Evolutionary conservation across 73 alveolate species (phyloP).

Genomic region (Loxodes magnus): DNA sequence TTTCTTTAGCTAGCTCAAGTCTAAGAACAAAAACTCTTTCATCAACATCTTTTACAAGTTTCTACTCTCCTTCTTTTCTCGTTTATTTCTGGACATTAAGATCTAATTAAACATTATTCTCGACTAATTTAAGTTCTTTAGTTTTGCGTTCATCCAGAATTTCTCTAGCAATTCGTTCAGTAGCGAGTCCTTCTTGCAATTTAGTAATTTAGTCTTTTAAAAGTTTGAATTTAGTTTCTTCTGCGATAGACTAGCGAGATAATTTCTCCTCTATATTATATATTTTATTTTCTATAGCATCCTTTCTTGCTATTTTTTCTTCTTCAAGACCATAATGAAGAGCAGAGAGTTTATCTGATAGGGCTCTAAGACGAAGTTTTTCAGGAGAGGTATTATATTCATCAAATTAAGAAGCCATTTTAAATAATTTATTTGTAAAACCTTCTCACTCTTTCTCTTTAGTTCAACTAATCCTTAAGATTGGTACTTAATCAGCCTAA

Average conservation of each 20-base stretch:
- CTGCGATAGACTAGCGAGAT: not conserved
- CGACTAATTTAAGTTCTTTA: slow-evolving; percentile 55
- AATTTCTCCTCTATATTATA: not conserved
- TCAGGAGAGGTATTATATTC: too few species aligned
- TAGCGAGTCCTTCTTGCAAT: slow-evolving; percentile 16
- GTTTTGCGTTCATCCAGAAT: slow-evolving; percentile 42
- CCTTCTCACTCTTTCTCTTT: too few species aligned
- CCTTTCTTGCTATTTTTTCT: slow-evolving; percentile 4
- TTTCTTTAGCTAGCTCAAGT: slow-evolving; percentile 63
- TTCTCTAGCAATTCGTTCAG: slow-evolving; percentile 25
- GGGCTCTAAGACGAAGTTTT: slow-evolving; percentile 4
- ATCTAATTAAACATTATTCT: slow-evolving; percentile 33
- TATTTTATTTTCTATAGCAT: not conserved
- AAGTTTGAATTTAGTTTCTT: slow-evolving; percentile 6
- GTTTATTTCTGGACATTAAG: slow-evolving; percentile 39
- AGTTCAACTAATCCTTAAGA: too few species aligned
- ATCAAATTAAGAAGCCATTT: too few species aligned
- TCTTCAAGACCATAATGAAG: slow-evolving; percentile 9
- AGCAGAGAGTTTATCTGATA: not conserved
- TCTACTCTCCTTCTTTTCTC: slow-evolving; percentile 54
- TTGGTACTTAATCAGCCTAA: too few species aligned
- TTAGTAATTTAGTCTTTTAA: slow-evolving; percentile 29
- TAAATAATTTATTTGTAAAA: too few species aligned
- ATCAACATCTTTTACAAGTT: slow-evolving; percentile 39
- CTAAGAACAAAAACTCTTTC: slow-evolving; percentile 42